Percentiles rank a stretch among this genome's conserved stretches.
phyloP scores from a whole-genome alignment of 2,329 filamentous ascomycete species.

The Nakataea oryzae region DNA sequence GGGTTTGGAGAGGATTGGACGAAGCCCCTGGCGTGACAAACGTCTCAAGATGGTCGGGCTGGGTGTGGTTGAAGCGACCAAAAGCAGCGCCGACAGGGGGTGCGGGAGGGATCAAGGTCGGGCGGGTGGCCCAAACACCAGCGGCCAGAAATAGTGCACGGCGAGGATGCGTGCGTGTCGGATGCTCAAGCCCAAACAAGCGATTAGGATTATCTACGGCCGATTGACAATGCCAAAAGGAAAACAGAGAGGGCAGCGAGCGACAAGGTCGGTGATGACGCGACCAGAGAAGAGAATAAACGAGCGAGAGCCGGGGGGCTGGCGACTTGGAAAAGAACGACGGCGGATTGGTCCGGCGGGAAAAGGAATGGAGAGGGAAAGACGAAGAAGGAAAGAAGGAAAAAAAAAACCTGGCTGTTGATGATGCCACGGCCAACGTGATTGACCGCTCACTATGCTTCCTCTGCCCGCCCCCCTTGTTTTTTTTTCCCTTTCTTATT shows the following conservation, averaged over 20 bases:
- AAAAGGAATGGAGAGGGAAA: not conserved
- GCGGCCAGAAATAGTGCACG: not conserved
- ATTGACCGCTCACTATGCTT: not conserved
- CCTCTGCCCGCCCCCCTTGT: not conserved
- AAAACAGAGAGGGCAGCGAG: not conserved
- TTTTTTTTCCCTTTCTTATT: not conserved
- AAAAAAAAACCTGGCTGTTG: not conserved
- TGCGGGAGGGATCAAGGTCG: not conserved
- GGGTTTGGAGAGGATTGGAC: not conserved
- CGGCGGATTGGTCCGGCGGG: not conserved
- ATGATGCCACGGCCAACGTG: not conserved
- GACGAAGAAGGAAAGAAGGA: not conserved
- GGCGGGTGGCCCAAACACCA: not conserved
- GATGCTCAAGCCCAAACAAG: not conserved
- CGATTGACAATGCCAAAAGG: not conserved
- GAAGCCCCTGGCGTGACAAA: not conserved
- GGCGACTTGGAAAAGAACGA: not conserved
- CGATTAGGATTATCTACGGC: not conserved
- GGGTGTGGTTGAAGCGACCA: not conserved
- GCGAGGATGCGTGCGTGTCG: not conserved
- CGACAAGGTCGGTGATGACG: not conserved
- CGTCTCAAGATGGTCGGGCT: not conserved
- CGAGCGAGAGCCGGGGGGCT: no score
- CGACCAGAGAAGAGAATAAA: not conserved
- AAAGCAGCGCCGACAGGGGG: not conserved